A percentile compares a stretch with the other conserved stretches of the same genome.
Conservation (phyloP, 352 stramenopile genomes). For the Globisporangium okanoganense region DNA sequence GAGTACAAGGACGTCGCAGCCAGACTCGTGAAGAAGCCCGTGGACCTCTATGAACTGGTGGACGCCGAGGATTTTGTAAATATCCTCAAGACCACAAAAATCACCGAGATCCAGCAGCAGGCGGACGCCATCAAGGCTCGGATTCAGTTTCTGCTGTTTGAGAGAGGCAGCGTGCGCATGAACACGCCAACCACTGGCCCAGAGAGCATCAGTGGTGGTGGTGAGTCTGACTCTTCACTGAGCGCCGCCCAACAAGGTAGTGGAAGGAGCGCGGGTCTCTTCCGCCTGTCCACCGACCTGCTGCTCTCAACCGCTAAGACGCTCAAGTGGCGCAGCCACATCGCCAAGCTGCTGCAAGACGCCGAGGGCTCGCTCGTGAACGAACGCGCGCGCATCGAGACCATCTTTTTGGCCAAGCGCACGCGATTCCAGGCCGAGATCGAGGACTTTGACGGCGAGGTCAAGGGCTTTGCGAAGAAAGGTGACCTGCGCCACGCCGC, state of each 20-base stretch:
- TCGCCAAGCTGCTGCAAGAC: constrained; percentile 48
- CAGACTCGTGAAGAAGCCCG: constrained; percentile 49
- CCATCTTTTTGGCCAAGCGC: constrained; percentile 62
- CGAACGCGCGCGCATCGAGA: constrained; percentile 64
- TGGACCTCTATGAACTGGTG: constrained; percentile 73
- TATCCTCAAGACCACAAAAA: constrained; percentile 33
- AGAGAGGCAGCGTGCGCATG: constrained; percentile 38
- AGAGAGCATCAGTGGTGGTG: not conserved
- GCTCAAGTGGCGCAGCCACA: constrained; percentile 60
- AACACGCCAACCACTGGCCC: not conserved
- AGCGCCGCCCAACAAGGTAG: not conserved
- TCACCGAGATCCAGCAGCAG: constrained; percentile 46
- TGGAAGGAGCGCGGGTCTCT: not conserved
- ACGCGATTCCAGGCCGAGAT: constrained; percentile 71
- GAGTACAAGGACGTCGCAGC: constrained; percentile 75
- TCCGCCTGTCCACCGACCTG: constrained; percentile 30
- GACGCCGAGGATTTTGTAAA: constrained; percentile 56
- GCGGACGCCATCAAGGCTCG: constrained; percentile 49
- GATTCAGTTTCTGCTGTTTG: constrained; percentile 64
- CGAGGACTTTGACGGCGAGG: constrained; percentile 68
- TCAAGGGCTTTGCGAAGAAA: constrained; percentile 71
- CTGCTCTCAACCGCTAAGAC: constrained; percentile 60
- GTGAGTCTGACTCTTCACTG: not conserved
- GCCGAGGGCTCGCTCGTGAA: constrained; percentile 49
- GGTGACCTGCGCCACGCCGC: constrained; percentile 67